phyloP scores from a whole-genome alignment of 495 filamentous ascomycete genomes.

The Daldinia caldariorum region DNA sequence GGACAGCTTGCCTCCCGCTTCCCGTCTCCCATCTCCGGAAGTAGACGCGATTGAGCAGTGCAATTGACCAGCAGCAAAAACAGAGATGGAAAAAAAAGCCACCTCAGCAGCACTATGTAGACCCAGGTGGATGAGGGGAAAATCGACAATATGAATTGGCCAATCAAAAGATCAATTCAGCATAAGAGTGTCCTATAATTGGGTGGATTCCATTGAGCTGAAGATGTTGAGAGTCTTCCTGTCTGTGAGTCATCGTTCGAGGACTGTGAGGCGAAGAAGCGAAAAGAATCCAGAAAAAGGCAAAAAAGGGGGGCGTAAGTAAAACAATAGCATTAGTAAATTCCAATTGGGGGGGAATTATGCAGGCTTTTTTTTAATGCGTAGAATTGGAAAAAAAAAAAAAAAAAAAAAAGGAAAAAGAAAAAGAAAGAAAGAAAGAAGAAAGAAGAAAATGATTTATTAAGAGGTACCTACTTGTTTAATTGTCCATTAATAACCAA shows the following conservation, averaged over 20 bases:
- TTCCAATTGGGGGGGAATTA: not conserved
- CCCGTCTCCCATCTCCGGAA: slow-evolving; percentile 6
- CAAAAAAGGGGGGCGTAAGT: slow-evolving; percentile 3
- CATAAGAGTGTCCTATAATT: slow-evolving; percentile 31
- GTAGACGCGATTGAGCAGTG: slow-evolving; percentile 35
- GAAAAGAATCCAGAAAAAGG: slow-evolving; percentile 18
- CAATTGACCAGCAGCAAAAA: slow-evolving; percentile 25
- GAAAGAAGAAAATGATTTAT: too few relatives aligned
- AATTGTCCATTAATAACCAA: not conserved
- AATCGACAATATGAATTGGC: slow-evolving; percentile 38
- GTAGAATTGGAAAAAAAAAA: too few relatives aligned
- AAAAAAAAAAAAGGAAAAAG: too few relatives aligned
- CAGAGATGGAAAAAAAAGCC: slow-evolving; percentile 11
- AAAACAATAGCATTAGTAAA: not conserved
- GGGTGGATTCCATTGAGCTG: slow-evolving; percentile 42
- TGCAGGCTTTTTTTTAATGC: not conserved
- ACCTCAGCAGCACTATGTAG: slow-evolving; percentile 24
- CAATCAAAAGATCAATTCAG: slow-evolving; percentile 41
- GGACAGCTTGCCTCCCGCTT: not conserved
- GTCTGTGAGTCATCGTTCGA: slow-evolving; percentile 40
- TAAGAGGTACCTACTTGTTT: not conserved
- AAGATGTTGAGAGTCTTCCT: slow-evolving; percentile 26
- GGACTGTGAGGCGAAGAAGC: slow-evolving; percentile 33
- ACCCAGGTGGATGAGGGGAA: slow-evolving; percentile 18
- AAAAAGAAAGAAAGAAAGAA: too few relatives aligned